A percentile compares a stretch with the other conserved stretches of the same genome.
Conservation (phyloP, 495 filamentous ascomycete genomes). For the Cercophora newfieldiana region DNA sequence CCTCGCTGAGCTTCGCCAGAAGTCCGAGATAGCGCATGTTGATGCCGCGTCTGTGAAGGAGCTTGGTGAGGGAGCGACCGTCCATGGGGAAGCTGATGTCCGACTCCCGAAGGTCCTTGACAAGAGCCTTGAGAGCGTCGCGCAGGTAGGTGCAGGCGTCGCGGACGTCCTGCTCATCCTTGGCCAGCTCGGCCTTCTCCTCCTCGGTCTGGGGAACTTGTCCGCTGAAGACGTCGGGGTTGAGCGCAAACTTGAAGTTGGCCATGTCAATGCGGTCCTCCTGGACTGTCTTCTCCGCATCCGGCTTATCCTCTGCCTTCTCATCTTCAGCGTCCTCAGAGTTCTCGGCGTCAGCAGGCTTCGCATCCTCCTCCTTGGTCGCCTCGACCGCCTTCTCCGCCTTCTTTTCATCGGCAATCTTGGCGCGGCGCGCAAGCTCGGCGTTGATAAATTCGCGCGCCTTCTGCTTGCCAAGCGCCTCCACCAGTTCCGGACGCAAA, state of each 20-base stretch:
- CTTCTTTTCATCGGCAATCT: slow-evolving; percentile 28
- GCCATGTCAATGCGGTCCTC: slow-evolving; percentile 71
- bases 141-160: slow-evolving; percentile 78
- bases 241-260: slow-evolving; percentile 78
- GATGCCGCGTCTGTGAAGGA: slow-evolving; percentile 96
- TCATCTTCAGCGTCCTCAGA: slow-evolving; percentile 27
- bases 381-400: slow-evolving; percentile 17
- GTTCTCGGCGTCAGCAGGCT: slow-evolving; percentile 31
- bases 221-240: slow-evolving; percentile 93
- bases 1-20: slow-evolving; percentile 65
- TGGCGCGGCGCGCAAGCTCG: slow-evolving; percentile 59
- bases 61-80: slow-evolving; percentile 79
- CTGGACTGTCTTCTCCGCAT: slow-evolving; percentile 26
- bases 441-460: slow-evolving; percentile 80
- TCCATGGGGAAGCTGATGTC: slow-evolving; percentile 99
- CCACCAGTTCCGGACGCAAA: slow-evolving; percentile 83
- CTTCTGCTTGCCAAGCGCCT: slow-evolving; percentile 77
- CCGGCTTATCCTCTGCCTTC: slow-evolving; percentile 37
- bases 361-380: slow-evolving; percentile 28
- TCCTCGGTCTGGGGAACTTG: slow-evolving; percentile 87
- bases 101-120: slow-evolving; percentile 84
- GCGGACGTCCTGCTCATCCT: slow-evolving; percentile 87
- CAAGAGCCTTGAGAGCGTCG: slow-evolving; percentile 67
- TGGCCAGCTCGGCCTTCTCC: slow-evolving; percentile 79
- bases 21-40: slow-evolving; percentile 94